Base-by-base conservation (phyloP, 352 stramenopile genomes). In the Pythium scleroteichum region DNA sequence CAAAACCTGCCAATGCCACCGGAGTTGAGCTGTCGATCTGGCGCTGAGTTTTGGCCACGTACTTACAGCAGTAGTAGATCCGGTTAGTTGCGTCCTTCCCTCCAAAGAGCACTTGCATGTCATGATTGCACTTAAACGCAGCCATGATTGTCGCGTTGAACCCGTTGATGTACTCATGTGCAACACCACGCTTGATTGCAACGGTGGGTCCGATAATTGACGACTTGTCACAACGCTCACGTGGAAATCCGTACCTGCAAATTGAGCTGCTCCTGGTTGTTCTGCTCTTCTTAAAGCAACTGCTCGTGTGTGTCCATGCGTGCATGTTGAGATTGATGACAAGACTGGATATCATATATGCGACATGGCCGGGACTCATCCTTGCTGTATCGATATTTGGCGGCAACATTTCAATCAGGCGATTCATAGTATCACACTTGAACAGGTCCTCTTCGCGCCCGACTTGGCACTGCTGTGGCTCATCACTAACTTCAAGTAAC, bases 41-140 rank as follows among this genome's bases (percentile, higher is more conserved):
- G n/a, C 26, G 19, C 41, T 61, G 53, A 9, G 53, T 14, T 24
- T 61, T 61, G 16, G 53, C 52, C 5, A 61, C 53, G 17, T 61
- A 61, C 40, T 61, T 61, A 26, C 41, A 61, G n/a, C 41, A 53
- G 29, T 61, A 61, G 22, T 61, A 61, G 2, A 61, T 61, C 29
- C 47, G 9, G 33, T 64, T 52, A 5, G 48, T 52, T 6, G 47
- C 48, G 22, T 64, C 57, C 27, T 64, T 58, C 4, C 57, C 57
- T 26, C 57, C 48, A n/a, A 64, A 58, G 13, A 64, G 7, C 3
- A 64, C 29, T 46, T 58, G 48, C 6, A 64, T 16, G 23, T 64
- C 57, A 24, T 64, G 57, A 27, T 64, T 64, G 22, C 57, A 64
- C 48, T 64, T 64, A 47, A 64, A 64, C 20, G 27, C 26, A 10